phyloP scores from a whole-genome alignment of 495 filamentous ascomycete species.

The Hypoxylon subgilvum region DNA sequence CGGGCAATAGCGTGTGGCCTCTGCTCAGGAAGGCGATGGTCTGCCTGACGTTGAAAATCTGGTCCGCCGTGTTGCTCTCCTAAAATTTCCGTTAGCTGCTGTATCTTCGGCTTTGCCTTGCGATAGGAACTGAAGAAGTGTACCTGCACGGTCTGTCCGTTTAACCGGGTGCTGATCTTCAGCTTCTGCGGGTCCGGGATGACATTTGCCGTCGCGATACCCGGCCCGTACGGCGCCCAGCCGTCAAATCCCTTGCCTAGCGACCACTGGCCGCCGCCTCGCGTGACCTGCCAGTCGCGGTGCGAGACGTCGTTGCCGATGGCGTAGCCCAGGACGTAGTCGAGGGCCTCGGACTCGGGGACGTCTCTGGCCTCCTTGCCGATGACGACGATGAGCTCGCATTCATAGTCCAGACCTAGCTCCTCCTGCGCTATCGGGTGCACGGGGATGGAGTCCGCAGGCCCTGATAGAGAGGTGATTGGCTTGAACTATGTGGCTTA shows the following conservation, averaged over 20 bases:
- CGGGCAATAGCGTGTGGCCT: slow-evolving; percentile 77
- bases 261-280: slow-evolving; percentile 80
- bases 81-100: slow-evolving; percentile 16
- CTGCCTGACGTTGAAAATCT: slow-evolving; percentile 79
- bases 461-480: slow-evolving; percentile 71
- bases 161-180: slow-evolving; percentile 70
- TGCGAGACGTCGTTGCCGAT: slow-evolving; percentile 86
- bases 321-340: slow-evolving; percentile 80
- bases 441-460: slow-evolving; percentile 71
- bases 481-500: slow-evolving; percentile 70
- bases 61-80: slow-evolving; percentile 75
- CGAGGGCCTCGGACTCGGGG: slow-evolving; percentile 67
- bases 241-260: slow-evolving; percentile 87
- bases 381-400: slow-evolving; percentile 80
- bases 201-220: slow-evolving; percentile 70
- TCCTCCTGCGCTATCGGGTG: slow-evolving; percentile 60
- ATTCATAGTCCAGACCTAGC: slow-evolving; percentile 80
- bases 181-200: slow-evolving; percentile 74
- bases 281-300: slow-evolving; percentile 81
- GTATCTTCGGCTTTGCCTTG: neutral
- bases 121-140: no score
- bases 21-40: slow-evolving; percentile 77
- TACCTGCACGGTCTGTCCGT: slow-evolving; percentile 72
- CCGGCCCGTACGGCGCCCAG: slow-evolving; percentile 87
- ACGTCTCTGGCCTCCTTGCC: slow-evolving; percentile 74